phyloP scores from a whole-genome alignment of 1,284 basidiomycete species.

The Marasmius oreades region DNA sequence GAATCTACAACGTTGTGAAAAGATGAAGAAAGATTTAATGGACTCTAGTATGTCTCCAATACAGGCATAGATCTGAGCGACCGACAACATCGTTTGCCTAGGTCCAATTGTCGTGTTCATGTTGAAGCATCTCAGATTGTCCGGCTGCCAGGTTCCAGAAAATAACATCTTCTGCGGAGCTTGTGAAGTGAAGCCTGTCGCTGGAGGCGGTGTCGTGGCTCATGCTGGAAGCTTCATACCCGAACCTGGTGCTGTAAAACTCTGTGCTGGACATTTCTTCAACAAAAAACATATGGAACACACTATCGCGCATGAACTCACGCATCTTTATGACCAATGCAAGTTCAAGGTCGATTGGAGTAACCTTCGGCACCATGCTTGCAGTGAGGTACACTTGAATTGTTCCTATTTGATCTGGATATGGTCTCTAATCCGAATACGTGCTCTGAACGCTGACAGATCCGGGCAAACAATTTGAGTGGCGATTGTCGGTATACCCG shows the following conservation, averaged over 20 bases:
- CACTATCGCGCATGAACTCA: conserved; percentile 89
- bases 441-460: conserved; percentile 43
- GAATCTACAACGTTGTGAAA: conserved; percentile 49
- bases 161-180: conserved; percentile 80
- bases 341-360: conserved; percentile 92
- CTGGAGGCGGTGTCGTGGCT: conserved; percentile 15
- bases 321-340: conserved; percentile 97
- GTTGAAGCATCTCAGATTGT: conserved; percentile 79
- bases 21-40: conserved; percentile 56
- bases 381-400: conserved; percentile 73
- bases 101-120: conserved; percentile 87
- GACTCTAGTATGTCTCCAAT: conserved; percentile 37
- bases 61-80: conserved; percentile 1
- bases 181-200: conserved; percentile 51
- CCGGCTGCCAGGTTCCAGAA: conserved; percentile 63
- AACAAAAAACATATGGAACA: conserved; percentile 88
- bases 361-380: conserved; percentile 91
- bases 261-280: conserved; percentile 83
- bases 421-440: too few species aligned
- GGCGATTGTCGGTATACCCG: conserved; percentile 88
- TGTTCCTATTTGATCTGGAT: too few species aligned
- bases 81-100: conserved; percentile 27
- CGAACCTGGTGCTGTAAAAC: conserved; percentile 68
- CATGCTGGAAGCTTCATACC: conserved; percentile 84
- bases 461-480: conserved; percentile 90